Evolutionary conservation across 2,329 filamentous ascomycete species (phyloP).

Genomic region (Aspergillus chevalieri): DNA sequence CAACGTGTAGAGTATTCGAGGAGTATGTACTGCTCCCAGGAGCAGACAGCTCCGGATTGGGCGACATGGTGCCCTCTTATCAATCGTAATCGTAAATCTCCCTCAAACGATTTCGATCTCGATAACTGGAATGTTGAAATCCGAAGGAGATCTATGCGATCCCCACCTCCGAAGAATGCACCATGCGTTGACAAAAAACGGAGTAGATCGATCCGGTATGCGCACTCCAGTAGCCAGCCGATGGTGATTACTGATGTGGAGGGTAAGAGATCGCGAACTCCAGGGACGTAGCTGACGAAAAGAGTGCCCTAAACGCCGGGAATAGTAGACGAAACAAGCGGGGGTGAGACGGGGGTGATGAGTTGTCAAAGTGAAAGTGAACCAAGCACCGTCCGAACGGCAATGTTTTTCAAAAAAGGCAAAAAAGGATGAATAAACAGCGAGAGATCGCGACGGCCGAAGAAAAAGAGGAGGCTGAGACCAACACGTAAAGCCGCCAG

Average conservation of each 20-base stretch:
- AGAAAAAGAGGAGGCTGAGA: slow-evolving; percentile 5
- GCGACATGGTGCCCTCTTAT: slow-evolving; percentile 20
- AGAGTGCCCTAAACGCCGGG: neutral
- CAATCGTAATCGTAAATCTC: neutral
- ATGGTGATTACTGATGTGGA: neutral
- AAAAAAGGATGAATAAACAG: neutral
- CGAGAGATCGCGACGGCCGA: neutral
- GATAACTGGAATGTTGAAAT: slow-evolving; percentile 35
- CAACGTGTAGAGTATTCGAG: slow-evolving; percentile 57
- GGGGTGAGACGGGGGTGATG: neutral
- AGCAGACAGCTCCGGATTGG: slow-evolving; percentile 43
- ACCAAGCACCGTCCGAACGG: neutral
- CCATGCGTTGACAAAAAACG: slow-evolving; percentile 30
- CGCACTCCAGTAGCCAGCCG: neutral
- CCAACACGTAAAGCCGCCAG: slow-evolving; percentile 5
- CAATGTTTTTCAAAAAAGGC: neutral
- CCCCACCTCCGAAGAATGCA: slow-evolving; percentile 38
- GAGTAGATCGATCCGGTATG: slow-evolving; percentile 5
- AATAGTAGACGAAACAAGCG: slow-evolving; percentile 1
- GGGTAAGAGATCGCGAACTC: neutral
- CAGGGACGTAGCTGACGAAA: neutral
- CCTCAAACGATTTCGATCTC: slow-evolving; percentile 11
- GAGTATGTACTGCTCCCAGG: slow-evolving; percentile 57
- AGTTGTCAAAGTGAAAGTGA: neutral
- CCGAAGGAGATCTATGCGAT: slow-evolving; percentile 40